A percentile compares a stretch with the other conserved stretches of the same genome.
These are phyloP conservation scores for Tetrahymena malaccensis DNA, from an alignment of 73 alveolate genomes.

Conservation along the genomic window DNA sequence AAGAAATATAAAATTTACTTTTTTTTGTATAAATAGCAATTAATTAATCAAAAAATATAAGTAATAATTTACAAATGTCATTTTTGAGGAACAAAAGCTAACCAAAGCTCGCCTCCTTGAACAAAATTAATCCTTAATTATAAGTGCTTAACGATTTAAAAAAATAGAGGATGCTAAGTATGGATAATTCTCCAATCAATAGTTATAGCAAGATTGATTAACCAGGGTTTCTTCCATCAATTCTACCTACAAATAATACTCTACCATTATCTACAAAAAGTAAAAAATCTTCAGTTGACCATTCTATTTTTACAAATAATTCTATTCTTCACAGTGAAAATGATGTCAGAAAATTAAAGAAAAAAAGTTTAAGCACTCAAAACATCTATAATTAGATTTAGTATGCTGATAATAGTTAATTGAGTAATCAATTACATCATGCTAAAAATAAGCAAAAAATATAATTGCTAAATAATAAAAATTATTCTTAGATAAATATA, in stretches of 20 bases:
- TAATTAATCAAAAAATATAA: background rate
- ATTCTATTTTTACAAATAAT: background rate
- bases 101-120: background rate
- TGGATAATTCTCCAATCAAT: background rate
- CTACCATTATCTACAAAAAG: background rate
- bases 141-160: no score
- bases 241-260: background rate
- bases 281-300: background rate
- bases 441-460: background rate
- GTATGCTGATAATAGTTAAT: background rate
- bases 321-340: background rate
- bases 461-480: background rate
- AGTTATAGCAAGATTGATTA: background rate
- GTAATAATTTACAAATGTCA: background rate
- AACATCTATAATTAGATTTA: background rate
- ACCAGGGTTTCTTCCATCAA: background rate
- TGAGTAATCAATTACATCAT: background rate
- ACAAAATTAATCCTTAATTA: background rate
- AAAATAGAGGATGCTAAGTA: background rate
- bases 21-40: background rate
- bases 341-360: background rate
- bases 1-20: background rate
- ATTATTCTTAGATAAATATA: background rate
- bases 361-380: background rate
- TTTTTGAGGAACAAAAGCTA: background rate